These are phyloP conservation scores for Triticum timopheevii DNA, from an alignment of 176 grass and related monocot species.

Conservation along the genomic window DNA sequence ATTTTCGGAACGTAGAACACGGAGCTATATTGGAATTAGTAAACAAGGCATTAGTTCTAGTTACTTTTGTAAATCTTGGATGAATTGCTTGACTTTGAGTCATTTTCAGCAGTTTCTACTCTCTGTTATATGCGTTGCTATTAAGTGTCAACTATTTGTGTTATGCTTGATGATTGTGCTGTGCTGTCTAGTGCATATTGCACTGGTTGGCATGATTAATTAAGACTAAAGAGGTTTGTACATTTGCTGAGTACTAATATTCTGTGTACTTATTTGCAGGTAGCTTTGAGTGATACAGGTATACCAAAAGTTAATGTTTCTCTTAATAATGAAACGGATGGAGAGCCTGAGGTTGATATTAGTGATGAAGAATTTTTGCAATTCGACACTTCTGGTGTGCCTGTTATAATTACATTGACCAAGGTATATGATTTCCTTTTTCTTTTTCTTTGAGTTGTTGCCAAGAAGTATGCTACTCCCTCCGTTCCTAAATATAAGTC, in stretches of 20 bases:
- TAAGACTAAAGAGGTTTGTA: neutral
- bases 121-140: neutral
- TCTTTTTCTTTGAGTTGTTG: neutral
- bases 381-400: constrained; percentile 89
- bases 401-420: constrained; percentile 83
- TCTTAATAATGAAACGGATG: constrained; percentile 54
- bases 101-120: neutral
- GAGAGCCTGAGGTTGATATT: constrained; percentile 83
- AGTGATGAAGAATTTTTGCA: constrained; percentile 90
- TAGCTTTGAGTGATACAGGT: constrained; percentile 89
- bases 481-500: too few relatives aligned
- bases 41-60: neutral
- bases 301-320: constrained; percentile 87
- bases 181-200: neutral
- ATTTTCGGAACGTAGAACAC: neutral
- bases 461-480: neutral
- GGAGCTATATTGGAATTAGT: neutral
- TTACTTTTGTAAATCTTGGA: neutral
- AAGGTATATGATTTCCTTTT: constrained; percentile 43
- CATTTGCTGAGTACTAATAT: constrained; percentile 2
- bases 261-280: constrained; percentile 42
- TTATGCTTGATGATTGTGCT: neutral
- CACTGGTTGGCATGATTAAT: constrained; percentile 2
- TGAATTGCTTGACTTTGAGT: neutral
- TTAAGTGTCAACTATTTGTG: constrained; percentile 18